Base-by-base conservation (phyloP, 2,329 filamentous ascomycete species). In the Microdochium trichocladiopsis region DNA sequence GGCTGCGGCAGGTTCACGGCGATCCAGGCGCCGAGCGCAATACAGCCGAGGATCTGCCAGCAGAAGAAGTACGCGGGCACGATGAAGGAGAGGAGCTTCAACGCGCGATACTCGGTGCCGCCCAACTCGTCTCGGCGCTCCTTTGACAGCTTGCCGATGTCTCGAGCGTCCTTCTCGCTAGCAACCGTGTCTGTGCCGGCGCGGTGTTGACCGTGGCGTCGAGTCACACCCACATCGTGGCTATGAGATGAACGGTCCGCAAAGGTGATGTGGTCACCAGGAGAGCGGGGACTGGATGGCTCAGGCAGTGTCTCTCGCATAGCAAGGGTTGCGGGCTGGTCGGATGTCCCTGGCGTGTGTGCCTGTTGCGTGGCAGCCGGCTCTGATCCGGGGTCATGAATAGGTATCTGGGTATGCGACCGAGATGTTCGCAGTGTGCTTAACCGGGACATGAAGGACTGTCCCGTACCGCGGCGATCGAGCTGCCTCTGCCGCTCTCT, bases 101-200 rank as follows among this genome's bases (percentile, higher is more conserved):
- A 72, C 16, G 84, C 83, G 43, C 80, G 75, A 60, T 87, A 86
- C 63, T 87, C 84, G 52, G 76, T 79, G 1, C 83, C 82, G 24
- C 84, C 83, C 0, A 87, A 69, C 25, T 75, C 70, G 50, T 45
- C 41, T 3, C 41, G 41, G 18, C 18, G 41, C 41, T 45, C 41
- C 41, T 23, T 45, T 16, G 41, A 45, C 16, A 45, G 21, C 41
- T 23, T 45, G n/a, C 21, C 41, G 21, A 45, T 16, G 14, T 45
- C 41, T 2, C 9, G 14, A 5, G 41, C 11, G 14, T 2, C 6
- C 18, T 45, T 45, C 6, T 21, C 18, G 41, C 18, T 18, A 18
- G 9, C n/a, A 18, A 4, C 41, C 10, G 41, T 5, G 5, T 18
- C 41, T 22, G n/a, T 12, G 4, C 18, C 41, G 18, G 9, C 18